A percentile compares a stretch with the other conserved stretches of the same genome.
Evolutionary conservation across 768 basidiomycete species (phyloP).

Genomic region (Obba rivulosa): DNA sequence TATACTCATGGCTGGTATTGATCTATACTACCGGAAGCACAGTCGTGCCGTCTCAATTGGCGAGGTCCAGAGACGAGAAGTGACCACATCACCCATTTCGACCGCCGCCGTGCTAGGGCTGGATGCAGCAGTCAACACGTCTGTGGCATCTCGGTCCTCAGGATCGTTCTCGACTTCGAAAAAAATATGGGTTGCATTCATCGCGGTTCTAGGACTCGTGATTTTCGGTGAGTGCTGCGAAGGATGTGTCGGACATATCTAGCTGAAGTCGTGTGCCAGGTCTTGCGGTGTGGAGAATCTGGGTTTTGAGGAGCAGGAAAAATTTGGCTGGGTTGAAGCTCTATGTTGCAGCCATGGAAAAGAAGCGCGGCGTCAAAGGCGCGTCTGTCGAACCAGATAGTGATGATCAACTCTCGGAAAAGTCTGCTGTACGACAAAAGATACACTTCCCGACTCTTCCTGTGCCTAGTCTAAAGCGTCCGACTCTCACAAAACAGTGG

Average conservation of each 20-base stretch:
- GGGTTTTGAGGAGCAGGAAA: slow-evolving; percentile 14
- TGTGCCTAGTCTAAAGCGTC: slow-evolving; percentile 5
- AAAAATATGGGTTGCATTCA: slow-evolving; percentile 11
- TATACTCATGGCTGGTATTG: slow-evolving; percentile 12
- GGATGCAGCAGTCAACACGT: background rate
- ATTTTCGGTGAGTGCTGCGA: slow-evolving; percentile 9
- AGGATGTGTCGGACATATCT: too few species aligned
- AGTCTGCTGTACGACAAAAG: background rate
- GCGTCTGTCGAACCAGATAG: background rate
- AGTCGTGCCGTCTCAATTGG: slow-evolving; percentile 3
- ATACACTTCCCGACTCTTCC: slow-evolving; percentile 13
- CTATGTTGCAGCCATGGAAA: slow-evolving; percentile 7
- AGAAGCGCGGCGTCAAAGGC: background rate
- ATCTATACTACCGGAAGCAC: background rate
- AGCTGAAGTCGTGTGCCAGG: slow-evolving; percentile 1
- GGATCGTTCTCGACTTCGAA: slow-evolving; percentile 9
- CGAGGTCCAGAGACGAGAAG: background rate
- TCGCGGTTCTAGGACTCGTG: slow-evolving; percentile 14
- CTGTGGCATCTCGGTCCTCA: slow-evolving; percentile 3
- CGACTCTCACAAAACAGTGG: slow-evolving; percentile 7
- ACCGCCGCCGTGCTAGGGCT: background rate
- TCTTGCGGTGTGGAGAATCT: slow-evolving; percentile 15
- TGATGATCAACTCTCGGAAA: background rate
- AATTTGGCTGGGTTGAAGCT: slow-evolving; percentile 9
- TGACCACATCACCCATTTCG: background rate